Conservation (phyloP, 495 filamentous ascomycete species). For the Aspergillus kassunensis region DNA sequence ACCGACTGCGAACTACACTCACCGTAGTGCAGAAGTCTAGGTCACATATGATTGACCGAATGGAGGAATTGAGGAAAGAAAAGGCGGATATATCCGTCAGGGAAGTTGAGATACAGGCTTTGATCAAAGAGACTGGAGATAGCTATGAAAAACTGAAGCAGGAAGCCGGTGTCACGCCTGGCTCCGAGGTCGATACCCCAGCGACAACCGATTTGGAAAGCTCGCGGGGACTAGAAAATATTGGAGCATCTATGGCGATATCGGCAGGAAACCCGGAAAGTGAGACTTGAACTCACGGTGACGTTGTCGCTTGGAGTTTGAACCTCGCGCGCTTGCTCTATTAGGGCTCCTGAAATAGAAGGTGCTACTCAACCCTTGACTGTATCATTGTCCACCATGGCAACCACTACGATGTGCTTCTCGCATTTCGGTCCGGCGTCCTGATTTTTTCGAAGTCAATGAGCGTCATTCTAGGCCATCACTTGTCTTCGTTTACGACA, state of each 20-base stretch:
- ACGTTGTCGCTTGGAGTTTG: not conserved
- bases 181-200: slow-evolving; percentile 24
- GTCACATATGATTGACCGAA: slow-evolving; percentile 48
- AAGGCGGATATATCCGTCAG: slow-evolving; percentile 66
- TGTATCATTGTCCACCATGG: no score
- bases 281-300: slow-evolving; percentile 23
- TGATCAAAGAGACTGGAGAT: slow-evolving; percentile 78
- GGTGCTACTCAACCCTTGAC: not conserved
- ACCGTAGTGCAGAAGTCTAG: slow-evolving; percentile 53
- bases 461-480: not conserved
- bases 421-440: not conserved
- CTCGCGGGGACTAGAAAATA: slow-evolving; percentile 40
- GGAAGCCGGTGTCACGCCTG: slow-evolving; percentile 46
- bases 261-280: slow-evolving; percentile 26
- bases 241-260: slow-evolving; percentile 31
- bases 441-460: not conserved
- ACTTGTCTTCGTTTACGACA: not conserved
- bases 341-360: not conserved
- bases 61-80: slow-evolving; percentile 61
- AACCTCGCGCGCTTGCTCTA: not conserved
- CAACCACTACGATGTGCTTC: not conserved
- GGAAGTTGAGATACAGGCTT: slow-evolving; percentile 75
- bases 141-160: slow-evolving; percentile 62
- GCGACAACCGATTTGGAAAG: slow-evolving; percentile 27
- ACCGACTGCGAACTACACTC: slow-evolving; percentile 48